Base-by-base conservation (phyloP, 2,329 filamentous ascomycete genomes). In the Colletotrichum sansevieriae region DNA sequence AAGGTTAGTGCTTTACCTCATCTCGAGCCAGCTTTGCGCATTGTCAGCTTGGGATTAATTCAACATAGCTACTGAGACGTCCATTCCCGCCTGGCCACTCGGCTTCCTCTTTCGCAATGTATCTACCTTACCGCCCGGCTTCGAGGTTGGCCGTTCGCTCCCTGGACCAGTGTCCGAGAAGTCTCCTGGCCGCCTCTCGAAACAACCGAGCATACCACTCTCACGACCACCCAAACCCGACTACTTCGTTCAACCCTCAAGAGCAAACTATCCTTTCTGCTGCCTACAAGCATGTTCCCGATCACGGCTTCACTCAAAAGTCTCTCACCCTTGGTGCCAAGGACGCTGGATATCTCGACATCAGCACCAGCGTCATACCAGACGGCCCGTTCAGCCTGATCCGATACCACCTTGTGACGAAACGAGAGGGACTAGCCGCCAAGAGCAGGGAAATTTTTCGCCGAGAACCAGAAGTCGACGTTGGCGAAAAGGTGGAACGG, bases 301-400 rank as follows among this genome's bases (percentile, higher is more conserved):
- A 86, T 58, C 87, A 94, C 78, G 96, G 96, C 77, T 99, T 98
- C 85, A 93, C 93, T 0, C 82, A 85, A 56, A 84, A 88, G 20
- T 85, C 95, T 0, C 85, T 99, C 10, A 87, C 88, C 49, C 87
- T 92, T 22, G 96, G 95, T 70, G 93, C 93, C 70, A 90, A 90
- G 75, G 94, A 97, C 75, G 90, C 91, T 18, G 94, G 95, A 51
- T 97, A 95, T 78, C 89, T 94, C 60, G 93, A 96, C 76, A 94
- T 95, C 67, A 95, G 93, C 68, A 89, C 92, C 10, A 95, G 94
- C 75, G 83, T 98, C 20, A 89, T 99, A 64, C 90, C 93, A 1
- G 86, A 91, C 47, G 93, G 93, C 8, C 87, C 90, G 22, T 97
- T 97, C 81, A 91, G 92, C 74, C 85, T 99, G 33, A 90, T 98